These are phyloP conservation scores for Pyronema domesticum DNA, from an alignment of 495 filamentous ascomycete species.

Conservation along the genomic window DNA sequence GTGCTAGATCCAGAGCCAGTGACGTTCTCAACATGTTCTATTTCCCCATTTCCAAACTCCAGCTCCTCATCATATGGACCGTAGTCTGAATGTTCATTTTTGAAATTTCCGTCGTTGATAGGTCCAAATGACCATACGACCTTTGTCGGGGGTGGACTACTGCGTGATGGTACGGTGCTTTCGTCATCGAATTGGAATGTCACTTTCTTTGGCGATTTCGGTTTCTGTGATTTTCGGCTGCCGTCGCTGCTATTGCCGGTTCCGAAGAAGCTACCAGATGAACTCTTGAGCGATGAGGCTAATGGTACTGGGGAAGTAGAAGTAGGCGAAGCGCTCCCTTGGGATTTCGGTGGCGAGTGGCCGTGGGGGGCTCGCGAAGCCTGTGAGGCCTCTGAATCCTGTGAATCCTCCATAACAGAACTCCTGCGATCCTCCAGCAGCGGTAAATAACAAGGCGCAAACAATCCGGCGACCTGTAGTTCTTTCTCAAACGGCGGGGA, in stretches of 20 bases:
- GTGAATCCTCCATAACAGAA: neutral
- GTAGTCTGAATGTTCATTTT: conserved; percentile 5
- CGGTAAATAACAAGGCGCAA: conserved; percentile 22
- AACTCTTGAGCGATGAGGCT: conserved; percentile 23
- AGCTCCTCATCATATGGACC: conserved; percentile 8
- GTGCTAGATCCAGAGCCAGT: neutral
- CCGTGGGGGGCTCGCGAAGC: too few species aligned
- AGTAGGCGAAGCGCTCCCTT: conserved; percentile 12
- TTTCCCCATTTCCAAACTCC: conserved; percentile 4
- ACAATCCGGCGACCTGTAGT: conserved; percentile 20
- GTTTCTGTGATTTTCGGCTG: conserved; percentile 13
- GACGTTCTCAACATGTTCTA: conserved; percentile 6
- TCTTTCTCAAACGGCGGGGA: conserved; percentile 24
- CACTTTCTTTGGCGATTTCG: conserved; percentile 24
- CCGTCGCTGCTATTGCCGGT: conserved; percentile 3
- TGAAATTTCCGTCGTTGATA: conserved; percentile 4
- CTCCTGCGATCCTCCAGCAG: conserved; percentile 17
- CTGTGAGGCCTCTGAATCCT: too few species aligned
- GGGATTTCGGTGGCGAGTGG: neutral
- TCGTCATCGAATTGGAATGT: conserved; percentile 25
- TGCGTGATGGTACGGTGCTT: conserved; percentile 22
- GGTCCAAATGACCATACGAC: conserved; percentile 12
- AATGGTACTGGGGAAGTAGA: conserved; percentile 8
- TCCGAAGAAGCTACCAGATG: conserved; percentile 18
- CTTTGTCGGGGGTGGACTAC: conserved; percentile 21